Base-by-base conservation (phyloP, 1,284 basidiomycete genomes). In the Polyporus tsugae region DNA sequence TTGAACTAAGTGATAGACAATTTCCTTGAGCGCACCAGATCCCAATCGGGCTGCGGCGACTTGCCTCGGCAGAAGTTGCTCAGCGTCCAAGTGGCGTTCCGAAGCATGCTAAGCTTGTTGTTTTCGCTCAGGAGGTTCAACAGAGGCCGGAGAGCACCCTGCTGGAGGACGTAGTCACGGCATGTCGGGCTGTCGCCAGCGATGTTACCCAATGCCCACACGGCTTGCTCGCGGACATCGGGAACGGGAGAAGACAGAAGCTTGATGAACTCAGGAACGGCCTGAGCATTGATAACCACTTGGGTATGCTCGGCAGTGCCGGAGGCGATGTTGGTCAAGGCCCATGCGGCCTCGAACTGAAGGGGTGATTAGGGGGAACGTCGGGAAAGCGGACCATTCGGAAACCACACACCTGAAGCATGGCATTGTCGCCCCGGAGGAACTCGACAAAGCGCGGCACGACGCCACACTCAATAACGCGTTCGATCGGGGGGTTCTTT, bases 271-370 rank as follows among this genome's bases (percentile, higher is more conserved):
- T 97, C 92, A n/a, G 97, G 97, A 36, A 99, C 97, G 49, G 97
- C 97, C 68, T 93, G 91, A 41, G 96, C 94, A 73, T 89, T 91
- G 81, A 99, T 99, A 66, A 99, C 98, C 69, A 98, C 96, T 83
- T 98, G 96, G 59, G 97, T 99, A 82, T 99, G 98, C 74, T 98
- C 95, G 41, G 97, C 97, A 44, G 98, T 99, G 62, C 98, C 98
- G 64, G 98, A 99, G 19, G 98, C 98, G 75, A 99, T 99, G 86
- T 99, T 99, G 77, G 98, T 99, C 75, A 99, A 87, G 58, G 98
- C 98, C 98, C 98, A 99, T 7, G 98, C 98, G 64, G 98, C 97
- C 83, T 99, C 97, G 78, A 99, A 99, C 95, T 99, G 63, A n/a
- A 64, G 41, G 57, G 46, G 33, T 72, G 63, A 65, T 68, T 74